phyloP scores from a whole-genome alignment of 108 stramenopile genomes.

The Cyclostephanos invisitatus region DNA sequence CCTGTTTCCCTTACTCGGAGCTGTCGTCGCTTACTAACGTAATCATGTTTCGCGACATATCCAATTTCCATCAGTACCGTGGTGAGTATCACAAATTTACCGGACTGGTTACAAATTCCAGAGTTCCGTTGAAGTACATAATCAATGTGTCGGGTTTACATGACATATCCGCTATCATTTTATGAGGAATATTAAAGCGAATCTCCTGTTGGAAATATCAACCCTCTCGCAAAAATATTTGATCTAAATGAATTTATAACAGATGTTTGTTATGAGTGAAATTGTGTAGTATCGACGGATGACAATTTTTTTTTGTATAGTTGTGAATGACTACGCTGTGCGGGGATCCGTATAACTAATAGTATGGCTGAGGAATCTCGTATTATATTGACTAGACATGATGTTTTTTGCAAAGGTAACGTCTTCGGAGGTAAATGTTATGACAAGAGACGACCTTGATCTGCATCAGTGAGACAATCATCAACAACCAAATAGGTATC shows the following conservation, averaged over 20 bases:
- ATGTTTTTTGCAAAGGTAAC: background rate
- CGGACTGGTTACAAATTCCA: conserved; percentile 36
- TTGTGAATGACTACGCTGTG: no score
- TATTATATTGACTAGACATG: background rate
- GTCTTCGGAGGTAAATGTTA: background rate
- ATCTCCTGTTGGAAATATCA: no score
- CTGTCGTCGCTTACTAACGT: background rate
- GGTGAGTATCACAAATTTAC: conserved; percentile 24
- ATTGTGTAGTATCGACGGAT: no score
- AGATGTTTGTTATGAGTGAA: no score
- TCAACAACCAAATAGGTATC: background rate
- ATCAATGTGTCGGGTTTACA: background rate
- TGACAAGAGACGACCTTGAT: background rate
- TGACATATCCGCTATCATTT: background rate
- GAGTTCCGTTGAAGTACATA: conserved; percentile 23
- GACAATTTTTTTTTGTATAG: no score
- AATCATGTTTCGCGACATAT: background rate
- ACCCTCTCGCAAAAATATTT: no score
- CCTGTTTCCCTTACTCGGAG: no score
- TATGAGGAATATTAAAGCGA: background rate
- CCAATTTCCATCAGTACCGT: conserved; percentile 11
- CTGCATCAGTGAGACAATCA: background rate
- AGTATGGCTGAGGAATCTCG: background rate
- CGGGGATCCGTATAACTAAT: no score
- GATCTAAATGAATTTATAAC: no score